A percentile compares a stretch with the other conserved stretches of the same genome.
Evolutionary conservation across 148 eudicot genomes (phyloP).

Genomic region (Vaccinium macrocarpon): DNA sequence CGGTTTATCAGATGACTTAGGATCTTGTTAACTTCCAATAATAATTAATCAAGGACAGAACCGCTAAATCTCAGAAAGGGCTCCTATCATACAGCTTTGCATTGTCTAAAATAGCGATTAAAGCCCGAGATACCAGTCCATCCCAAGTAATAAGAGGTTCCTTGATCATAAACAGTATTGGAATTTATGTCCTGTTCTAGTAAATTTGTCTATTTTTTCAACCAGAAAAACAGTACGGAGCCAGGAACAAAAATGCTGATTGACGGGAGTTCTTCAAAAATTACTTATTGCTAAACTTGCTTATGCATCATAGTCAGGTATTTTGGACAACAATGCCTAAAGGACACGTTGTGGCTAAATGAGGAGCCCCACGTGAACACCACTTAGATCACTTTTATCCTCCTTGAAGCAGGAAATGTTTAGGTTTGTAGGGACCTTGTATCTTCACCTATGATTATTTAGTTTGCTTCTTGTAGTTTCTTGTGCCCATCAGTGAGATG

Average conservation of each 20-base stretch:
- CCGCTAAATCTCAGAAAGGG: not conserved
- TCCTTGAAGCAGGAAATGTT: not conserved
- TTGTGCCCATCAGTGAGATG: no score
- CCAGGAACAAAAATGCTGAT: not conserved
- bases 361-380: not conserved
- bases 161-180: not conserved
- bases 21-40: not conserved
- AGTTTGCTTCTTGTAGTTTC: not conserved
- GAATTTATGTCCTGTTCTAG: not conserved
- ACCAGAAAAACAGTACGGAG: not conserved
- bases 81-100: not conserved
- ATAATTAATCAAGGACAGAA: not conserved
- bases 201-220: not conserved
- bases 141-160: not conserved
- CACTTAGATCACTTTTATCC: not conserved
- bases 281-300: not conserved
- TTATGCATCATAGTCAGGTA: not conserved
- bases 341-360: not conserved
- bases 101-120: not conserved
- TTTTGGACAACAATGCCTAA: not conserved
- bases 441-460: not conserved
- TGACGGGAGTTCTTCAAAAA: not conserved
- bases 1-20: not conserved
- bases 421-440: not conserved
- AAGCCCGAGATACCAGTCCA: not conserved